Conservation (phyloP, 2,329 filamentous ascomycete species). For the Talaromyces pinophilus region DNA sequence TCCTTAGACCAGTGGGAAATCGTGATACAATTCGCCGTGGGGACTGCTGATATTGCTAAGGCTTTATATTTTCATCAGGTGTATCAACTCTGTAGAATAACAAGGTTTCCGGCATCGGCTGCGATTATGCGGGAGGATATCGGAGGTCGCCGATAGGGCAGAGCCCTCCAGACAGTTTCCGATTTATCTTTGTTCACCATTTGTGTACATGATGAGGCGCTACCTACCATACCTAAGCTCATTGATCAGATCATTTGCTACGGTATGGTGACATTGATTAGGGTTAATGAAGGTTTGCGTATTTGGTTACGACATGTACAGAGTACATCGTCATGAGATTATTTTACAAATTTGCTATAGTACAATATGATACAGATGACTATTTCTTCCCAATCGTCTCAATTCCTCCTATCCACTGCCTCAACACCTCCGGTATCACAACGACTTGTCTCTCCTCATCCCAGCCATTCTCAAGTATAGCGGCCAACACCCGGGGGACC, state of each 20-base stretch:
- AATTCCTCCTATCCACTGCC: conserved; percentile 79
- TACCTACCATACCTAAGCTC: background rate
- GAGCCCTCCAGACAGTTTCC: background rate
- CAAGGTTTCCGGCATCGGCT: conserved; percentile 14
- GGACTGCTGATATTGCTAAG: conserved; percentile 6
- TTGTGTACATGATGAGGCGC: background rate
- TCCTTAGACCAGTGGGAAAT: background rate
- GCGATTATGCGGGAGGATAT: background rate
- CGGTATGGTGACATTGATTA: background rate
- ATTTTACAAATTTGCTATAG: too few relatives aligned
- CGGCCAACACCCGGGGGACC: conserved; percentile 84
- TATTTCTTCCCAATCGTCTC: conserved; percentile 58
- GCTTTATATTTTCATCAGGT: conserved; percentile 6
- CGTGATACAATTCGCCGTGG: background rate
- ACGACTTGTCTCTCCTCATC: conserved; percentile 68
- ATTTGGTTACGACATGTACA: too few relatives aligned
- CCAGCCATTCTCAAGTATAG: conserved; percentile 89
- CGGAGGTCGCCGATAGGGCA: conserved; percentile 21
- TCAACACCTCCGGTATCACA: conserved; percentile 73
- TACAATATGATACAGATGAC: too few relatives aligned
- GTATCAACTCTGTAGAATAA: conserved; percentile 6
- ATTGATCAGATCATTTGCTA: background rate
- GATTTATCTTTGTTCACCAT: background rate
- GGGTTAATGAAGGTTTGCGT: background rate
- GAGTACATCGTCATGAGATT: too few relatives aligned